These are phyloP conservation scores for Aspergillus wentii DNA, from an alignment of 495 filamentous ascomycete species.

Conservation along the genomic window DNA sequence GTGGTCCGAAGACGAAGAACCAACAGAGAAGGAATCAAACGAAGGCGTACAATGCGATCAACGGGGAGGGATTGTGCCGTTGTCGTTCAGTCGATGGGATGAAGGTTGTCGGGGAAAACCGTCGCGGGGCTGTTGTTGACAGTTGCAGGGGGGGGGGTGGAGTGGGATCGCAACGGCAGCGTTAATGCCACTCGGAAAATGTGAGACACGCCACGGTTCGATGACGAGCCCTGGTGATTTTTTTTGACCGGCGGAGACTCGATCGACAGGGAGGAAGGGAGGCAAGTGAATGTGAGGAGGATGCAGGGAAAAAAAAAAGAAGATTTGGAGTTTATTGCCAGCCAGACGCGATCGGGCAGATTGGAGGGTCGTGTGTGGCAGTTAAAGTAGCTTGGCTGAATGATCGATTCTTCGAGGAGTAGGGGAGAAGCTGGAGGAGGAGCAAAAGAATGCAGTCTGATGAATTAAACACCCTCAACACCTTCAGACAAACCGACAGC, in stretches of 20 bases:
- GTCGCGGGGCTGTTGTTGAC: constrained; percentile 42
- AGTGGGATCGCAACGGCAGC: constrained; percentile 6
- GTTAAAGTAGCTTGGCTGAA: too few relatives aligned
- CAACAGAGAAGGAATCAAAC: neutral
- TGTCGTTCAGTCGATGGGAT: too few relatives aligned
- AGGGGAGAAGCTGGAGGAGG: too few relatives aligned
- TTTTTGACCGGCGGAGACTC: too few relatives aligned
- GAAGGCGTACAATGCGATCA: constrained; percentile 10
- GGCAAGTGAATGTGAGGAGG: neutral
- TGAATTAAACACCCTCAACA: too few relatives aligned
- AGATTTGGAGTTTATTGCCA: neutral
- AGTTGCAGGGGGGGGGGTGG: constrained; percentile 23
- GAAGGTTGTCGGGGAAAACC: constrained; percentile 5
- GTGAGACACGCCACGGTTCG: constrained; percentile 11
- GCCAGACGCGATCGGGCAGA: too few relatives aligned
- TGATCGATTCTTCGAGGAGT: too few relatives aligned
- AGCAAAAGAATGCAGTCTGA: too few relatives aligned
- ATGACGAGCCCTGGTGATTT: constrained; percentile 3
- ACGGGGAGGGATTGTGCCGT: constrained; percentile 1
- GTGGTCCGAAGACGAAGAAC: constrained; percentile 10
- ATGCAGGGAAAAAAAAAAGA: neutral
- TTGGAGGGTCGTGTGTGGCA: too few relatives aligned
- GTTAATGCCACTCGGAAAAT: constrained; percentile 32
- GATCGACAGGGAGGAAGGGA: too few relatives aligned
- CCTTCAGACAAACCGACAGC: too few relatives aligned